Conservation (phyloP, 78 protist species). For the slime mould (Dictyostelium discoideum) region dicty_2.7 NC_007089.4:496001-496500, state of each 20-base stretch:
- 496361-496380: neutral
- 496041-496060: no score
- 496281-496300: no score
- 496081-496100: neutral
- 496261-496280: no score
- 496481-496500: neutral
- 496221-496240: no score
- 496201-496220: no score
- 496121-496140: neutral
- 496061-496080: neutral
- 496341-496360: neutral
- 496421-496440: neutral
- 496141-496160: neutral
- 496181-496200: neutral
- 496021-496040: no score
- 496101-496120: neutral
- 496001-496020: no score
- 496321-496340: neutral
- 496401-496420: neutral
- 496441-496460: neutral
- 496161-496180: neutral
- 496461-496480: neutral
- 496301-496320: neutral
- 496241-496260: neutral
- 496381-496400: neutral